phyloP scores from a whole-genome alignment of 495 filamentous ascomycete genomes.

The Talaromyces stipitatus region DNA sequence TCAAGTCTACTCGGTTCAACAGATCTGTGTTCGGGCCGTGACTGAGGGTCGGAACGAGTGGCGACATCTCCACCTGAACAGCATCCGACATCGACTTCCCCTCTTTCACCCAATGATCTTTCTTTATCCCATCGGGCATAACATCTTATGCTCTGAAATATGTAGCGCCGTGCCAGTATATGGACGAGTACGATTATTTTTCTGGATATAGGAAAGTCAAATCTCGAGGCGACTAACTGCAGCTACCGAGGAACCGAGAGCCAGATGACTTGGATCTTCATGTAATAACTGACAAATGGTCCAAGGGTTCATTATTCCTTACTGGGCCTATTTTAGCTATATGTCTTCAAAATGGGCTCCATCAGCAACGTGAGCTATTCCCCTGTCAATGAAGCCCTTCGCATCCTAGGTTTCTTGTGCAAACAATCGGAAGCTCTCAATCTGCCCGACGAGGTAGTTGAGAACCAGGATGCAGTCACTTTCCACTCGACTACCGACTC shows the following conservation, averaged over 20 bases:
- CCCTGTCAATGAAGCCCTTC: constrained; percentile 31
- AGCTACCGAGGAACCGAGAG: neutral
- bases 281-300: neutral
- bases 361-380: constrained; percentile 20
- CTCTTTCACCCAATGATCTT: neutral
- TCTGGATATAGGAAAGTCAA: neutral
- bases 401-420: constrained; percentile 35
- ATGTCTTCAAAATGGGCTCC: neutral
- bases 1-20: neutral
- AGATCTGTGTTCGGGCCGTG: neutral
- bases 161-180: too few relatives aligned
- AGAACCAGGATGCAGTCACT: constrained; percentile 28
- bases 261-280: neutral
- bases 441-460: constrained; percentile 27
- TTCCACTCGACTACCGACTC: constrained; percentile 34
- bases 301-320: neutral
- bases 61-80: neutral
- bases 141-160: too few relatives aligned
- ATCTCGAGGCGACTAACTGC: neutral
- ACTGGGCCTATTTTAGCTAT: neutral
- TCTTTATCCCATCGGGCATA: neutral
- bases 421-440: constrained; percentile 30
- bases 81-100: neutral
- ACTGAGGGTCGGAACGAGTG: neutral
- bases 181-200: too few relatives aligned